Percentiles rank a stretch among this genome's conserved stretches.
Evolutionary conservation across 352 stramenopile species (phyloP).

Genomic region (Thraustochytrium striatum): DNA sequence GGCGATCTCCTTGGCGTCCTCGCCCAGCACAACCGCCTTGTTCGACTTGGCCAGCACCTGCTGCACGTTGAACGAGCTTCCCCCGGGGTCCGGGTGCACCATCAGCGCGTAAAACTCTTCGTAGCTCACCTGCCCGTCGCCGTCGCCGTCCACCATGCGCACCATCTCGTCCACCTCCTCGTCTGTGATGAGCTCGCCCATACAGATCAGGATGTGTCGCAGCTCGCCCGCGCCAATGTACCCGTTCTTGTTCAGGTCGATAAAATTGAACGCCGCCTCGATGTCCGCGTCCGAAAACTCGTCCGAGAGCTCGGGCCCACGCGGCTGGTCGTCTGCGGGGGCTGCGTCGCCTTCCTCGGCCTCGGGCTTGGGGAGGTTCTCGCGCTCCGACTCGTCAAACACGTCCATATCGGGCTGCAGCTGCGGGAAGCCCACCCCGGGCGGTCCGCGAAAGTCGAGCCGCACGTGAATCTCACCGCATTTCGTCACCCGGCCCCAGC

Average conservation of each 20-base stretch:
- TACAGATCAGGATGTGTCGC: constrained; percentile 85
- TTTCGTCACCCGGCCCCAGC: constrained; percentile 75
- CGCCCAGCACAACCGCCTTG: constrained; percentile 42
- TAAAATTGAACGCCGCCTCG: constrained; percentile 75
- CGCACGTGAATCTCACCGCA: constrained; percentile 76
- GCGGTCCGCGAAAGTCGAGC: constrained; percentile 74
- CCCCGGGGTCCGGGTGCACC: constrained; percentile 77
- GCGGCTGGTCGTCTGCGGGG: constrained; percentile 19
- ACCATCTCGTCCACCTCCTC: constrained; percentile 89
- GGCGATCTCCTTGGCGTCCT: constrained; percentile 54
- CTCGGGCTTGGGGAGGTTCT: constrained; percentile 29
- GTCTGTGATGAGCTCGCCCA: constrained; percentile 90
- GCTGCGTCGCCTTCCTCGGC: constrained; percentile 52
- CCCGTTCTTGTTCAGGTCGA: constrained; percentile 88
- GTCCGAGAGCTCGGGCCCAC: background rate
- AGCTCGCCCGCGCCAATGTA: constrained; percentile 85
- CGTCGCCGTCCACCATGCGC: constrained; percentile 80
- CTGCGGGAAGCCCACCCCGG: constrained; percentile 77
- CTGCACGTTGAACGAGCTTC: constrained; percentile 65
- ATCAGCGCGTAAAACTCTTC: constrained; percentile 81
- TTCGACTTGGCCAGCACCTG: constrained; percentile 50
- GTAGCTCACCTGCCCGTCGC: constrained; percentile 81
- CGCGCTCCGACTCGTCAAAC: constrained; percentile 59
- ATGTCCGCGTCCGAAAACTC: constrained; percentile 88
- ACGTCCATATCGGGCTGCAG: constrained; percentile 66